Evolutionary conservation across 331 rosid species (phyloP), one percentile per base, ranked within the genome.

Genomic region (Quercus phellos): DNA sequence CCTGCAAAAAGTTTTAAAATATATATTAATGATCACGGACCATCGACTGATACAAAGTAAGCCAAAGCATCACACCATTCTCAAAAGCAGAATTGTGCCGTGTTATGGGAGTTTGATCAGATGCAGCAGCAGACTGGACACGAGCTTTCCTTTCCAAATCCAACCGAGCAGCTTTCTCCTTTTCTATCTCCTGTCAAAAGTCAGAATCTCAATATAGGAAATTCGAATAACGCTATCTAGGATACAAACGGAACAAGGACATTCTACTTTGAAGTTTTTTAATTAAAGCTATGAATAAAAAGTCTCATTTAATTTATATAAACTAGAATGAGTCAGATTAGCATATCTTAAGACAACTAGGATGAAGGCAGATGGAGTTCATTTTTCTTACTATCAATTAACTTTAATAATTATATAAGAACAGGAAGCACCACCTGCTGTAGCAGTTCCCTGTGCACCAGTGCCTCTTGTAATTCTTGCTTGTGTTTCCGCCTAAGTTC

Each of bases 401-500:
- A 66, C 17, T 9, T 66, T n/a, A 34, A 34, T 38, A 38, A 66
- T 53, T 43, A 69, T 13, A 17, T 70, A 56, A 83, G 38, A 87
- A 77, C 67, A 66, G 82, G 71, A 81, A 85, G 76, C 76, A 81
- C 67, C 78, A 95, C 99, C 98, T 91, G 96, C 88, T 93, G 98
- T 79, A 95, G 92, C 78, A 73, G 92, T 84, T 95, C 97, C 78
- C 91, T 90, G 30, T 89, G 97, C 85, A 86, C 76, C 84, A 95
- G 85, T 50, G 93, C 86, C 74, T 95, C 99, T 42, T 91, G 97
- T 68, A 95, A 88, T 78, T 95, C 98, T 78, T 91, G 98, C 87
- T 91, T 95, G 84, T 95, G 90, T 79, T 91, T 95, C 85, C 85
- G 89, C 80, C 94, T 86, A 75, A 91, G 79, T 71, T 91, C 96